Percentiles rank a stretch among this genome's conserved stretches.
These are phyloP conservation scores for Phytomonas sp. DNA, from an alignment of 208 protist genomes.

Conservation along the genomic window DNA sequence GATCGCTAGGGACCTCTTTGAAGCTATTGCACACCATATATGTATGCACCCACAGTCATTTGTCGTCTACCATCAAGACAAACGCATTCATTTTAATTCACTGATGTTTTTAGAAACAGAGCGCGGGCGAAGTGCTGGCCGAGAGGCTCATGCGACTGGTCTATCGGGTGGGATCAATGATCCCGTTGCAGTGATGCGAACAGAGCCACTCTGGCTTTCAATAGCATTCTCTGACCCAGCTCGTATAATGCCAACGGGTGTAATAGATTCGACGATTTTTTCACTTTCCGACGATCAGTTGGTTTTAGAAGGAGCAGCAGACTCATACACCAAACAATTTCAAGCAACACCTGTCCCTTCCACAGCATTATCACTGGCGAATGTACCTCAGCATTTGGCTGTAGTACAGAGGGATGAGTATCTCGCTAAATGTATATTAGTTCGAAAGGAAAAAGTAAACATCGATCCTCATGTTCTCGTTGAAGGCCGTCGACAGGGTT, in stretches of 20 bases:
- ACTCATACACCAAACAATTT: neutral
- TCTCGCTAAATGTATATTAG: conserved; percentile 37
- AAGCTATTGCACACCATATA: conserved; percentile 40
- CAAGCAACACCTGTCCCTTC: neutral
- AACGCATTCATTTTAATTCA: conserved; percentile 58
- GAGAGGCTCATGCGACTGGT: neutral
- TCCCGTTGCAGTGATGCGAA: conserved; percentile 6
- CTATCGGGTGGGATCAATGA: neutral
- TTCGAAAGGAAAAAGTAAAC: conserved; percentile 29
- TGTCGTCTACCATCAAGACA: conserved; percentile 36
- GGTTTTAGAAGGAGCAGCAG: conserved; percentile 8
- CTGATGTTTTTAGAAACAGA: conserved; percentile 33
- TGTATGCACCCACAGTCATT: conserved; percentile 56
- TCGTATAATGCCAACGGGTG: neutral
- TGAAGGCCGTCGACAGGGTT: conserved; percentile 36
- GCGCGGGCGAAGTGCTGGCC: neutral
- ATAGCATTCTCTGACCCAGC: conserved; percentile 22
- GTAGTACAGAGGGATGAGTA: conserved; percentile 27
- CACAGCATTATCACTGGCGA: conserved; percentile 7
- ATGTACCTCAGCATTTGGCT: conserved; percentile 49
- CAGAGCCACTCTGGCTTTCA: conserved; percentile 52
- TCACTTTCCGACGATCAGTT: neutral
- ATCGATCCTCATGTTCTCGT: conserved; percentile 48
- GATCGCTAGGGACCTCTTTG: conserved; percentile 46
- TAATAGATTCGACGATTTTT: neutral